phyloP scores from a whole-genome alignment of 345 rosid genomes.

The Reutealis trisperma region DNA sequence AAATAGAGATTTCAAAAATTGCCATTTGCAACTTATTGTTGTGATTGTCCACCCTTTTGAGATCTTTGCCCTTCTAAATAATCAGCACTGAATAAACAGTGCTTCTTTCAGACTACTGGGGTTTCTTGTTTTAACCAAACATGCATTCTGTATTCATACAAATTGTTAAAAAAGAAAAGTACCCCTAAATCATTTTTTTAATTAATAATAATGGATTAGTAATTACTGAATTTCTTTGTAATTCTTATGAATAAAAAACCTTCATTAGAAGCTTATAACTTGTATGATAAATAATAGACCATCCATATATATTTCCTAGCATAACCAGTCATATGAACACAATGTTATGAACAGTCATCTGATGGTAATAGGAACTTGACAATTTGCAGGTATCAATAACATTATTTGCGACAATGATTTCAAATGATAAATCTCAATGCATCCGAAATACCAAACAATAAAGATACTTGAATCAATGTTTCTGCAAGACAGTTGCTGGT shows the following conservation, averaged over 20 bases:
- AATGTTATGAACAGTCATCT: neutral
- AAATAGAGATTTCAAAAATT: neutral
- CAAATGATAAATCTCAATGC: neutral
- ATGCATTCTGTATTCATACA: neutral
- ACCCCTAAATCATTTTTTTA: neutral
- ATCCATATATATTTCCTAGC: neutral
- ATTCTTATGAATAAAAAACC: neutral
- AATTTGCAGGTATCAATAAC: neutral
- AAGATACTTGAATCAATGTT: neutral
- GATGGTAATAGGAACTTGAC: neutral
- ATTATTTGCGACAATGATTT: neutral
- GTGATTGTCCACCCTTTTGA: neutral
- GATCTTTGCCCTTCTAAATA: neutral
- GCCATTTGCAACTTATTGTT: neutral
- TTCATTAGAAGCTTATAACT: neutral
- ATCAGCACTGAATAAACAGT: neutral
- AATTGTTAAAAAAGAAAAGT: neutral
- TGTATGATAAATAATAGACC: neutral
- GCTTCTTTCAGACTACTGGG: neutral
- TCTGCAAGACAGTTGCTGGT: neutral
- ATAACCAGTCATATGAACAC: neutral
- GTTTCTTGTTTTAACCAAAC: neutral
- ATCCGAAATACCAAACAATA: neutral
- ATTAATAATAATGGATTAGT: neutral
- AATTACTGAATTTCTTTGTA: neutral